These are phyloP conservation scores for Dryas octopetala DNA, from an alignment of 306 rosid genomes.

Conservation along the genomic window DNA sequence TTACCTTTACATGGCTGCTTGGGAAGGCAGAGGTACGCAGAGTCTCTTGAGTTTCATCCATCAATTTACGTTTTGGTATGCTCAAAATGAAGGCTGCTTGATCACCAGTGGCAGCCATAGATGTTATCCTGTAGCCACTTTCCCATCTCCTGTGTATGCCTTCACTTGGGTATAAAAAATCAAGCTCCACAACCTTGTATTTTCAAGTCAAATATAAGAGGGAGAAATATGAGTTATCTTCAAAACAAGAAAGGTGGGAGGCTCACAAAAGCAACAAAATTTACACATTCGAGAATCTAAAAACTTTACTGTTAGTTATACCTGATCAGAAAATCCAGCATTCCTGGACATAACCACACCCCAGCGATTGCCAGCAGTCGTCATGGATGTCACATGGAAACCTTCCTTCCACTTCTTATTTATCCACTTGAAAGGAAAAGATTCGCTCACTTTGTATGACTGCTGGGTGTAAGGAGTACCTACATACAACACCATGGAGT, in stretches of 20 bases:
- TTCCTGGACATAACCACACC: constrained; percentile 96
- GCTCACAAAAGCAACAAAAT: neutral
- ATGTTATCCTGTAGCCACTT: constrained; percentile 77
- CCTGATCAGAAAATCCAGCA: constrained; percentile 95
- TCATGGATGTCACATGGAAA: constrained; percentile 93
- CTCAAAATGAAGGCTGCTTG: constrained; percentile 96
- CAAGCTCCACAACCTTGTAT: constrained; percentile 85
- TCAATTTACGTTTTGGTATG: constrained; percentile 82
- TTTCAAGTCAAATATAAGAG: constrained; percentile 6
- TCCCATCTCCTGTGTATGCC: constrained; percentile 94
- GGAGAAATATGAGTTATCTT: constrained; percentile 1
- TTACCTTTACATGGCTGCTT: constrained; percentile 92
- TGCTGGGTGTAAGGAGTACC: constrained; percentile 92
- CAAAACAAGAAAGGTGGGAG: neutral
- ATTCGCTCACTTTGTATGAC: constrained; percentile 89
- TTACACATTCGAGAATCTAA: neutral
- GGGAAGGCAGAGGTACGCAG: constrained; percentile 94
- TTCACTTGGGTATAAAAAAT: constrained; percentile 91
- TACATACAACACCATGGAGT: constrained; percentile 26
- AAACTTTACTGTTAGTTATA: constrained; percentile 16
- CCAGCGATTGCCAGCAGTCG: constrained; percentile 95
- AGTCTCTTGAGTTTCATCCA: constrained; percentile 90
- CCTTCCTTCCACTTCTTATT: constrained; percentile 98
- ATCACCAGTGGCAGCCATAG: constrained; percentile 91
- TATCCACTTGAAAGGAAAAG: constrained; percentile 93